These are phyloP conservation scores for Radiomyces spectabilis DNA, from an alignment of 192 early-diverging fungal species.

Conservation along the genomic window DNA sequence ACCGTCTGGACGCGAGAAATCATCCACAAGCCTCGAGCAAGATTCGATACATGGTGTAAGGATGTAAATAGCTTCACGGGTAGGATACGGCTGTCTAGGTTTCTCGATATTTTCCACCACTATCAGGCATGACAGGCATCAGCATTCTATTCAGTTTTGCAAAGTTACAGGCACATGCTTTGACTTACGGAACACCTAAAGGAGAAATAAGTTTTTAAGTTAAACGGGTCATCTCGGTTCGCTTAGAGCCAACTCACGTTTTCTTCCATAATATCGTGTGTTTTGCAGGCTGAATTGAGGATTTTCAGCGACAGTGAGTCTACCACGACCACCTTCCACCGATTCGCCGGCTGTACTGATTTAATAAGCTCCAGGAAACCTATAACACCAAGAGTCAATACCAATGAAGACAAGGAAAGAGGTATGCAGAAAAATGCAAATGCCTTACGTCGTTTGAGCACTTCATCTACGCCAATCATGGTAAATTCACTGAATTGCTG, in stretches of 20 bases:
- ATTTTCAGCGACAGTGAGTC: slow-evolving; percentile 69
- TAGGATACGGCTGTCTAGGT: slow-evolving; percentile 48
- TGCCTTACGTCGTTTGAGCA: slow-evolving; percentile 24
- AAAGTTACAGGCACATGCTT: background rate
- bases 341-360: slow-evolving; percentile 62
- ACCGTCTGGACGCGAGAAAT: slow-evolving; percentile 34
- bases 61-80: slow-evolving; percentile 54
- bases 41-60: slow-evolving; percentile 55
- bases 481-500: no score
- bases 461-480: slow-evolving; percentile 33
- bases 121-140: slow-evolving; percentile 4
- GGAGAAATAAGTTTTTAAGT: background rate
- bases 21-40: slow-evolving; percentile 50
- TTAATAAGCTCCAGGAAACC: slow-evolving; percentile 70
- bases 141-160: background rate
- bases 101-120: slow-evolving; percentile 58
- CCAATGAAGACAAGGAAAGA: background rate
- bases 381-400: slow-evolving; percentile 1
- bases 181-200: slow-evolving; percentile 6
- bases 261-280: slow-evolving; percentile 59
- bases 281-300: slow-evolving; percentile 69
- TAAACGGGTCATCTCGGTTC: background rate
- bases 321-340: slow-evolving; percentile 80
- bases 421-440: background rate
- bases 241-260: slow-evolving; percentile 43